Evolutionary conservation across 73 alveolate species (phyloP).

Genomic region (Paramecium primaurelia): DNA sequence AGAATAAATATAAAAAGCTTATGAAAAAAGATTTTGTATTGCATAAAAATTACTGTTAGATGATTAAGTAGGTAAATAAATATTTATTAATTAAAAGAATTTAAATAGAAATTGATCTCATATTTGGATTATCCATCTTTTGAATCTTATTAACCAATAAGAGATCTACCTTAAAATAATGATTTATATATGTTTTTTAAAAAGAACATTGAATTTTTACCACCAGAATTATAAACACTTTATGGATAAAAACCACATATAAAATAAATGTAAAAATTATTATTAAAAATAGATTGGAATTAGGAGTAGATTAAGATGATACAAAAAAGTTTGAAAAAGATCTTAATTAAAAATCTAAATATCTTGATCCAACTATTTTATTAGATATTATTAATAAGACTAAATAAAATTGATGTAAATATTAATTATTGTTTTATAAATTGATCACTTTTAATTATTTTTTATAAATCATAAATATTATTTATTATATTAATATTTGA

Average conservation of each 20-base stretch:
- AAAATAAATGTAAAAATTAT: neutral
- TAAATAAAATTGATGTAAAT: conserved; percentile 16
- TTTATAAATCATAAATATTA: neutral
- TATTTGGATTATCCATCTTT: conserved; percentile 19
- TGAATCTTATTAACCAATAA: neutral
- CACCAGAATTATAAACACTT: neutral
- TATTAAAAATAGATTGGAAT: neutral
- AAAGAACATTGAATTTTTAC: conserved; percentile 1
- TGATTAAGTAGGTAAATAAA: neutral
- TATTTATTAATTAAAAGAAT: neutral
- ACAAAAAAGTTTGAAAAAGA: conserved; percentile 16
- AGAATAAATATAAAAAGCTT: conserved; percentile 5
- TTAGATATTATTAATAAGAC: neutral
- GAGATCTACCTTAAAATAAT: neutral
- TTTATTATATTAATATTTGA: too few relatives aligned
- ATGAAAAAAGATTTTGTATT: neutral
- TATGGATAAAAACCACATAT: conserved; percentile 13
- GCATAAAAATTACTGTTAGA: neutral
- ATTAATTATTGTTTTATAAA: neutral
- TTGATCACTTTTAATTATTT: neutral
- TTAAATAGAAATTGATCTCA: neutral
- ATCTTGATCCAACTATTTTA: neutral
- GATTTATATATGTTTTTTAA: neutral
- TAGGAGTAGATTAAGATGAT: conserved; percentile 36
- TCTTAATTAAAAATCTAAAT: neutral